These are phyloP conservation scores for Solanum chiquidenum DNA, from an alignment of 257 asterid genomes.

Conservation along the genomic window DNA sequence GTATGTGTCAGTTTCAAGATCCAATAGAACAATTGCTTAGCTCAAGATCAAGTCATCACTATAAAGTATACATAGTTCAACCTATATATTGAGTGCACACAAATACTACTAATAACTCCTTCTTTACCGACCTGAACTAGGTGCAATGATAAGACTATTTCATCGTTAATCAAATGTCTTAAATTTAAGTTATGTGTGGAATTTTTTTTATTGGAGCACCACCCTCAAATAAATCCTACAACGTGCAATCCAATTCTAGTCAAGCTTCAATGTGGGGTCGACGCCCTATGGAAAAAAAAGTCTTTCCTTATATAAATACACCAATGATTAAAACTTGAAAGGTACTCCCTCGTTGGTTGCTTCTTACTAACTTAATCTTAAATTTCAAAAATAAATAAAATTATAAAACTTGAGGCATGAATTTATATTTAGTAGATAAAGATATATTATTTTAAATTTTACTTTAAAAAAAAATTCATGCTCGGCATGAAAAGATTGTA, in stretches of 20 bases:
- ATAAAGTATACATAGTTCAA: not conserved
- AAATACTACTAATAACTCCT: not conserved
- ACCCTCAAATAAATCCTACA: fast-evolving
- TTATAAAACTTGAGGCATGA: too few relatives aligned
- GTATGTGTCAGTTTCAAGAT: not conserved
- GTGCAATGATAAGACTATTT: not conserved
- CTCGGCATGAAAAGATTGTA: not conserved
- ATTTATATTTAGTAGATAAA: not conserved
- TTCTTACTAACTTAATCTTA: not conserved
- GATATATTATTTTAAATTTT: not conserved
- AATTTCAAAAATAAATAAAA: too few relatives aligned
- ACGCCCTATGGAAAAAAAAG: too few relatives aligned
- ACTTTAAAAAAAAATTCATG: not conserved
- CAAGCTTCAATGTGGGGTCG: not conserved
- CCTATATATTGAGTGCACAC: not conserved
- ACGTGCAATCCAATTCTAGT: fast-evolving
- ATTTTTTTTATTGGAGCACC: too few relatives aligned
- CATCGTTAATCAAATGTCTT: too few relatives aligned
- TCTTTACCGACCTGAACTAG: not conserved
- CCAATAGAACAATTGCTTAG: not conserved
- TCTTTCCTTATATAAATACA: not conserved
- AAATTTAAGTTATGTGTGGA: fast-evolving
- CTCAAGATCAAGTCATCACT: not conserved
- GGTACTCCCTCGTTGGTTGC: not conserved
- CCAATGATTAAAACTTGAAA: not conserved